These are phyloP conservation scores for Delonix regia DNA, from an alignment of 306 rosid genomes.

Conservation along the genomic window DNA sequence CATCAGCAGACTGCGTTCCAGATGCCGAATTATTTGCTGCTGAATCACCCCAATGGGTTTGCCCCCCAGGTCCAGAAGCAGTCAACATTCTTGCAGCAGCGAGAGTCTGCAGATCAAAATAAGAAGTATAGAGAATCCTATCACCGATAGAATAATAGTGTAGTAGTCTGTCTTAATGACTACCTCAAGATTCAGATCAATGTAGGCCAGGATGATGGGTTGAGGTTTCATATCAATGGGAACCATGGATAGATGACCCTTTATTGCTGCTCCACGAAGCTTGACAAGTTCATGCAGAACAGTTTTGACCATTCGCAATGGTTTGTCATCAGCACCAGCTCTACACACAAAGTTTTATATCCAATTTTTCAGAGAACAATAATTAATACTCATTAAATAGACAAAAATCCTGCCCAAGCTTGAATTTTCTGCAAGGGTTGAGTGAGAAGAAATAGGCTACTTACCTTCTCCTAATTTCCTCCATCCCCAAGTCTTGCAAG, in stretches of 20 bases:
- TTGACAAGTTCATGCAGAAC: constrained; percentile 98
- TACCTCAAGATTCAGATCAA: constrained; percentile 99
- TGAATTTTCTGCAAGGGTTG: background rate
- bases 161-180: constrained; percentile 2
- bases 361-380: constrained; percentile 23
- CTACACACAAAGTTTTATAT: constrained; percentile 43
- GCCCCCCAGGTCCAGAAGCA: constrained; percentile 94
- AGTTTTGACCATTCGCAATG: constrained; percentile 97
- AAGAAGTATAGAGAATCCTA: background rate
- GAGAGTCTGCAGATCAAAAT: constrained; percentile 64
- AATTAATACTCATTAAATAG: constrained; percentile 13
- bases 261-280: constrained; percentile 98
- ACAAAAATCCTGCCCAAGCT: background rate
- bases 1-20: constrained; percentile 91
- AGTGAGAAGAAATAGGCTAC: background rate
- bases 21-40: constrained; percentile 83
- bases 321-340: constrained; percentile 99
- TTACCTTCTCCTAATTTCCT: constrained; percentile 97
- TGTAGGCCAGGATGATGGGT: constrained; percentile 98
- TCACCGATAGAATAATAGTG: background rate
- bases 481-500: constrained; percentile 98
- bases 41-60: constrained; percentile 94
- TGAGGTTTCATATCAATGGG: constrained; percentile 97
- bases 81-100: constrained; percentile 99
- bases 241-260: constrained; percentile 99